phyloP scores from a whole-genome alignment of 345 rosid species.

The Ricinus communis region DNA sequence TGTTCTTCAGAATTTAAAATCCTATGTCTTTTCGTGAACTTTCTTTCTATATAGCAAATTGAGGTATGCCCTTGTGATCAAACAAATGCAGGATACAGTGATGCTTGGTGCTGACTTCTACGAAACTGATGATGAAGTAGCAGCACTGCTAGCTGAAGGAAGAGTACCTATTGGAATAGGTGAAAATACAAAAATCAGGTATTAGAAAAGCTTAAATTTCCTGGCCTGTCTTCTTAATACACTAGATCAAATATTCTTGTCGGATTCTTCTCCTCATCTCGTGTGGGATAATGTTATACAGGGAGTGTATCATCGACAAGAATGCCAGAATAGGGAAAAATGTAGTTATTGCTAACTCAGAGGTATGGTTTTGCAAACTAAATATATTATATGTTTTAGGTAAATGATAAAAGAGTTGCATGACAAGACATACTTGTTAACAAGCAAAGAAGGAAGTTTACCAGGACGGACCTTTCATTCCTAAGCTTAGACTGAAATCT shows the following conservation, averaged over 20 bases:
- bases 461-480: neutral
- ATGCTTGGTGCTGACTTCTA: conserved; percentile 94
- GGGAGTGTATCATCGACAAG: conserved; percentile 94
- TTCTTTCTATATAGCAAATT: neutral
- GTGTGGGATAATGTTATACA: conserved; percentile 28
- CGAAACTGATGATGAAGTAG: conserved; percentile 74
- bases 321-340: conserved; percentile 93
- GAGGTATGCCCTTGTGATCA: neutral
- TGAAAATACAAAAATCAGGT: conserved; percentile 80
- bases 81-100: conserved; percentile 64
- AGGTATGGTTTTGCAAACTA: conserved; percentile 41
- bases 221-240: neutral
- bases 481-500: neutral
- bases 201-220: conserved; percentile 8
- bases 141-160: conserved; percentile 63
- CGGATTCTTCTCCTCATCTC: conserved; percentile 9
- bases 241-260: neutral
- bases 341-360: conserved; percentile 76
- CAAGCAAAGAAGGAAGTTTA: neutral
- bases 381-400: too few relatives aligned
- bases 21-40: too few relatives aligned
- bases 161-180: conserved; percentile 78
- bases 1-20: too few relatives aligned
- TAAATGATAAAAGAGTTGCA: too few relatives aligned
- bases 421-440: too few relatives aligned